phyloP scores from a whole-genome alignment of 129 eudicot species.

The Flaveria sonorensis region DNA sequence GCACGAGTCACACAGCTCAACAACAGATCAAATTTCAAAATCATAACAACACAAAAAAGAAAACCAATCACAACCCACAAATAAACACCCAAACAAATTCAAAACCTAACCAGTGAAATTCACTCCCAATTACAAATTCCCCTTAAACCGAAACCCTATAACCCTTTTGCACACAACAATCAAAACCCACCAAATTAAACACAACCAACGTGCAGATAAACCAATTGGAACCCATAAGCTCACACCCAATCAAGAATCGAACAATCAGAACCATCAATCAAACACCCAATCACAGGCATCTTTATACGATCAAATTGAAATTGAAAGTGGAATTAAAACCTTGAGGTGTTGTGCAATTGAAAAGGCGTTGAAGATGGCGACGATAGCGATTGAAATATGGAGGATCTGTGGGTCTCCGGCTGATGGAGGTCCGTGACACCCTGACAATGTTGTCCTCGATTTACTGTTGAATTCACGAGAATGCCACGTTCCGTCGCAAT shows the following conservation, averaged over 20 bases:
- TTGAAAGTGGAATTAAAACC: background rate
- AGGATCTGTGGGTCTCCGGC: constrained; percentile 33
- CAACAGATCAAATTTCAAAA: background rate
- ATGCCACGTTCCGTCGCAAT: constrained; percentile 20
- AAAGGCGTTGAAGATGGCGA: background rate
- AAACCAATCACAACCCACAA: background rate
- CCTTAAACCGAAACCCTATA: constrained; percentile 13
- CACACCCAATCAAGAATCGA: background rate
- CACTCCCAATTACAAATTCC: background rate
- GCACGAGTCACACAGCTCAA: background rate
- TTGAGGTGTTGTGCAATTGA: no score
- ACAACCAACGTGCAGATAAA: background rate
- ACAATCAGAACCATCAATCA: background rate
- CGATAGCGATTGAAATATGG: constrained; percentile 18
- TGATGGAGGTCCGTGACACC: constrained; percentile 30
- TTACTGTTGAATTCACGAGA: constrained; percentile 27
- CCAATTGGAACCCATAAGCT: background rate
- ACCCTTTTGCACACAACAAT: background rate
- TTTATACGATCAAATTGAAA: background rate
- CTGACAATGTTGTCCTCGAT: constrained; percentile 32
- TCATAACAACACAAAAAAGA: background rate
- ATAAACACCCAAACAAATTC: background rate
- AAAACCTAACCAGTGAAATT: background rate
- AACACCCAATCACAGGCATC: background rate
- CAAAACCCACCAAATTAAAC: constrained; percentile 17